These are phyloP conservation scores for Tulasnella sp. DNA, from an alignment of 768 basidiomycete genomes.

Conservation along the genomic window DNA sequence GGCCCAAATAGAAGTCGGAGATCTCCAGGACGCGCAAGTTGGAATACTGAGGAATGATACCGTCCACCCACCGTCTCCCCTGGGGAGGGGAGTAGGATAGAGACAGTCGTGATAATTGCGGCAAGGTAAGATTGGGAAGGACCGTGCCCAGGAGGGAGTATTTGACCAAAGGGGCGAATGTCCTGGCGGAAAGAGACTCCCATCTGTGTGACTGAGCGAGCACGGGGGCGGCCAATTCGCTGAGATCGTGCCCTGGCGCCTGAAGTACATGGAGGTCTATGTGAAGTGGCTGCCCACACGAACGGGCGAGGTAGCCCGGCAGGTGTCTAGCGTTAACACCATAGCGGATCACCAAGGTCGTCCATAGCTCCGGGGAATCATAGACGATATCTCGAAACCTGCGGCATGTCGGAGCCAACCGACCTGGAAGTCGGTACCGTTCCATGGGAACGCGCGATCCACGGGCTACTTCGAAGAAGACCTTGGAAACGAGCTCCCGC, in stretches of 20 bases:
- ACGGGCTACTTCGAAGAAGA: neutral
- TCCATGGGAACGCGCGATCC: neutral
- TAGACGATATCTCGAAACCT: neutral
- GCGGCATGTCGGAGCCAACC: neutral
- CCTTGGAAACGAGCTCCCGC: neutral
- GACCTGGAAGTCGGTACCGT: neutral
- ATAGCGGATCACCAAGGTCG: neutral
- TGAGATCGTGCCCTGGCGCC: neutral
- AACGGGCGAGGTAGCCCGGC: neutral
- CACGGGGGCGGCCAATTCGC: neutral
- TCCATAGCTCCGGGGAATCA: neutral
- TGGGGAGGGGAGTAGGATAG: neutral
- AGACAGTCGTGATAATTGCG: neutral
- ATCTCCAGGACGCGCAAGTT: neutral
- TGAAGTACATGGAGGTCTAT: neutral
- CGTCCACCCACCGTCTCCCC: neutral
- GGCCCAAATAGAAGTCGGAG: neutral
- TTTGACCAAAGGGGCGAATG: too few relatives aligned
- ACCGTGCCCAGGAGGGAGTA: neutral
- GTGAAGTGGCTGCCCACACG: neutral
- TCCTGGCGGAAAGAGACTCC: neutral
- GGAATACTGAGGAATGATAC: neutral
- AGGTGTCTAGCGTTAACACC: neutral
- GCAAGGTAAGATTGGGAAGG: neutral
- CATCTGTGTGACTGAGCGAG: neutral